Evolutionary conservation across 2,329 filamentous ascomycete species (phyloP), one percentile per base, ranked within the genome.

Genomic region (Pezicula carpinea): DNA sequence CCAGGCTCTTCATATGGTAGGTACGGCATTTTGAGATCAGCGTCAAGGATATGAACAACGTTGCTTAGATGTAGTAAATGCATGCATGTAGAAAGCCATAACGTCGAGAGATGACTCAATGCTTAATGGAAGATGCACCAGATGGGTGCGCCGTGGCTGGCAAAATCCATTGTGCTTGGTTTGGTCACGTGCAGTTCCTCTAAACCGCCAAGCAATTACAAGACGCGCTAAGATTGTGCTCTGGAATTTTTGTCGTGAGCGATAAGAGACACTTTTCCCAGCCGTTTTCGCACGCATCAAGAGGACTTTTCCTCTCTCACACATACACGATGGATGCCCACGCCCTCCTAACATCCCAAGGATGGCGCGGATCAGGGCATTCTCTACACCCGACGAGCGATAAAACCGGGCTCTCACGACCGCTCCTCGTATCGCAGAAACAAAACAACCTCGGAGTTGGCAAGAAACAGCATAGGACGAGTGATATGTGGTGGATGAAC

Each of bases 401-500:
- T 64, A 74, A 76, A 43, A 84, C 84, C 52, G 92, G 92, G 36
- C 83, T 97, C 46, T 82, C 83, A 21, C 87, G 87, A 58, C 92
- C 92, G 5, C 77, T 97, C 22, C 81, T 95, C 32, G 78, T 96
- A 47, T 83, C 86, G 49, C 85, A 87, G 59, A 95, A 95, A 68
- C 77, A 84, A 58, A 87, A 95, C 66, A 85, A 79, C 22, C 75
- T 87, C 44, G 92, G 92, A 19, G 73, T 97, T 5, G 92, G 92
- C 46, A 83, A 87, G 63, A 89, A 88, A 65, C 80, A 80, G 55
- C 77, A 77, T 47, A 54, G 52, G 18, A 73, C 76, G 67, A 79
- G 75, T 57, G 92, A 96, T 63, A 90, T 96, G 65, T 99, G 93
- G 93, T 99, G 93, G 93, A 76, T 96, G 68, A 85, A 89, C 49